Evolutionary conservation across 1,284 basidiomycete genomes (phyloP).

Genomic region (Pseudozyma flocculosa): DNA sequence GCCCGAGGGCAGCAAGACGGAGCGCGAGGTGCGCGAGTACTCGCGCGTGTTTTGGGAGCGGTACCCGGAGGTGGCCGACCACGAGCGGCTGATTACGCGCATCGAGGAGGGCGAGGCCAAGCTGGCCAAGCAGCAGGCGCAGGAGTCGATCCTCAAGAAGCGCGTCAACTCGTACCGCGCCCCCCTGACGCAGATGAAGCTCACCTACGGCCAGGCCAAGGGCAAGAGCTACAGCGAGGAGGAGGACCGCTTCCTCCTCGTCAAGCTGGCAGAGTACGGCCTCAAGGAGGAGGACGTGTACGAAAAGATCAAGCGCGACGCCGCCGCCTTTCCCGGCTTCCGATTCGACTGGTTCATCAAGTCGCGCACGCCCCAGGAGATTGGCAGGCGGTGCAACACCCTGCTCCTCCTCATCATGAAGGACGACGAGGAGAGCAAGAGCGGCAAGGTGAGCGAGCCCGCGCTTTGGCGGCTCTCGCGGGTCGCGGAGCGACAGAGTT

Average conservation of each 20-base stretch:
- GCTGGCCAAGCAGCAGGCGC: constrained; percentile 43
- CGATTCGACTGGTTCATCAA: constrained; percentile 96
- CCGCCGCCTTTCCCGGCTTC: constrained; percentile 93
- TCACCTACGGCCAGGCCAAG: constrained; percentile 64
- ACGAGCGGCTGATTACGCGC: constrained; percentile 41
- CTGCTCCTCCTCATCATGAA: constrained; percentile 88
- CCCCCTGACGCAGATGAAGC: constrained; percentile 50
- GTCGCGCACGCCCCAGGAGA: constrained; percentile 84
- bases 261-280: constrained; percentile 86
- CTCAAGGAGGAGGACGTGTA: constrained; percentile 89
- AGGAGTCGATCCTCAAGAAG: constrained; percentile 41
- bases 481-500: too few relatives aligned
- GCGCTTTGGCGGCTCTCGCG: too few relatives aligned
- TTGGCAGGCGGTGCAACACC: constrained; percentile 85
- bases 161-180: constrained; percentile 35
- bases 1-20: constrained; percentile 65
- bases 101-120: constrained; percentile 56
- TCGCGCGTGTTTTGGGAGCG: constrained; percentile 85
- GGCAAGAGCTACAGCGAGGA: constrained; percentile 90
- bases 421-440: constrained; percentile 63
- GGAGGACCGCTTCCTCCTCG: constrained; percentile 92
- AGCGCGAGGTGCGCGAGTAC: constrained; percentile 78
- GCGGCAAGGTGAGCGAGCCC: constrained; percentile 6
- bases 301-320: constrained; percentile 93
- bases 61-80: constrained; percentile 71